These are phyloP conservation scores for Globisporangium carolinianum DNA, from an alignment of 352 stramenopile genomes.

Conservation along the genomic window DNA sequence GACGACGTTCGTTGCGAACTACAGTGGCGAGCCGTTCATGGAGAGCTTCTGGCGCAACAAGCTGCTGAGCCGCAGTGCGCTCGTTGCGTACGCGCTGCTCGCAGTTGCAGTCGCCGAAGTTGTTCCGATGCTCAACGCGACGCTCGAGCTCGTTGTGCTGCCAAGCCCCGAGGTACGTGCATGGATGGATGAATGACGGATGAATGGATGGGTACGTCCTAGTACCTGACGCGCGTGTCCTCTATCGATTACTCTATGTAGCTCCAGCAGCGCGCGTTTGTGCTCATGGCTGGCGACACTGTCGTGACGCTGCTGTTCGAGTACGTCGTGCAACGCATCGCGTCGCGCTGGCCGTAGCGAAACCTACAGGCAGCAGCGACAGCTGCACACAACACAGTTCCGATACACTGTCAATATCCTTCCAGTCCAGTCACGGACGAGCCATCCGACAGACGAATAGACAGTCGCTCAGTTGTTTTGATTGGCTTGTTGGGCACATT, in stretches of 20 bases:
- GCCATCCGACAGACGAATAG: too few relatives aligned
- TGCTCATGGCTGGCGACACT: constrained; percentile 50
- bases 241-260: constrained; percentile 13
- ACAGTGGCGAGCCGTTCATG: constrained; percentile 49
- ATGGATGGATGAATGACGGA: constrained; percentile 9
- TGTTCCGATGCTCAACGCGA: constrained; percentile 21
- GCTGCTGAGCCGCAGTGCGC: constrained; percentile 22
- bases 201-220: neutral
- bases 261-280: constrained; percentile 34
- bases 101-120: constrained; percentile 23
- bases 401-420: too few relatives aligned
- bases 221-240: neutral
- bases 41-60: constrained; percentile 40
- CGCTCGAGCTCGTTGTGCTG: constrained; percentile 33
- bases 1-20: constrained; percentile 50
- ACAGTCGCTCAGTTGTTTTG: too few relatives aligned
- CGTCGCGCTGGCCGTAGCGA: constrained; percentile 2
- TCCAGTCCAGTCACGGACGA: too few relatives aligned
- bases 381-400: neutral
- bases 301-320: constrained; percentile 44
- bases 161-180: constrained; percentile 27
- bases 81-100: constrained; percentile 24
- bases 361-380: neutral
- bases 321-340: constrained; percentile 17
- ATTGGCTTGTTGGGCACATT: too few relatives aligned